Evolutionary conservation across 768 basidiomycete genomes (phyloP).

Genomic region (Mycena albidolilacea): DNA sequence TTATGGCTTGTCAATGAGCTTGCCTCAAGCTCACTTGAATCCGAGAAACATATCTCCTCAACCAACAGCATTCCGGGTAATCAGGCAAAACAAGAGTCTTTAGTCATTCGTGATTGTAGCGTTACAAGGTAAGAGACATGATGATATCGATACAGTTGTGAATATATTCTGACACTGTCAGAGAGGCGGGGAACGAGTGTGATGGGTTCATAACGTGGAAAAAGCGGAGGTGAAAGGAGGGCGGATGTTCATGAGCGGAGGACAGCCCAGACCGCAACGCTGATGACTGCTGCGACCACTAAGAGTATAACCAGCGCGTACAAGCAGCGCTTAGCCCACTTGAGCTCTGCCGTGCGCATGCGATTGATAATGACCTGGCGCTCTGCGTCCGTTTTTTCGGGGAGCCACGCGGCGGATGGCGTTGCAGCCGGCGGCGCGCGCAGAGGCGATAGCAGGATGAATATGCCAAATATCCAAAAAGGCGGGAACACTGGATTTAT

Average conservation of each 20-base stretch:
- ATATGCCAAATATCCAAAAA: constrained; percentile 73
- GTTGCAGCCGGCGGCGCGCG: constrained; percentile 55
- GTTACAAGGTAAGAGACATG: constrained; percentile 32
- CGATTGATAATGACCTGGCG: constrained; percentile 60
- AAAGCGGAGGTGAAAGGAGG: too few species aligned
- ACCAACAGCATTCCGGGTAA: not conserved
- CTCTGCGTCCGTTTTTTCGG: constrained; percentile 69
- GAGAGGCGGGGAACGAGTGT: constrained; percentile 16
- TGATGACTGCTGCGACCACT: constrained; percentile 52
- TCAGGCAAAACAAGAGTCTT: not conserved
- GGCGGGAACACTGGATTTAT: constrained; percentile 66
- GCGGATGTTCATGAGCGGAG: constrained; percentile 37
- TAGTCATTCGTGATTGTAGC: not conserved
- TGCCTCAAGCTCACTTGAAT: too few species aligned
- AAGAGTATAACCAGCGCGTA: constrained; percentile 65
- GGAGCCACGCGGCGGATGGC: constrained; percentile 62
- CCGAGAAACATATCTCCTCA: too few species aligned
- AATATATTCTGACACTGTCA: constrained; percentile 32
- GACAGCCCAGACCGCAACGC: constrained; percentile 52
- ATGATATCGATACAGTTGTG: constrained; percentile 38
- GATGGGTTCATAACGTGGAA: too few species aligned
- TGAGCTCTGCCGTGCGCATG: constrained; percentile 64
- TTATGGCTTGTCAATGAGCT: too few species aligned
- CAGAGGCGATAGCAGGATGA: constrained; percentile 69
- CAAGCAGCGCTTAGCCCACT: constrained; percentile 72